These are phyloP conservation scores for Uncinocarpus reesii DNA, from an alignment of 2,329 filamentous ascomycete species.

Conservation along the genomic window DNA sequence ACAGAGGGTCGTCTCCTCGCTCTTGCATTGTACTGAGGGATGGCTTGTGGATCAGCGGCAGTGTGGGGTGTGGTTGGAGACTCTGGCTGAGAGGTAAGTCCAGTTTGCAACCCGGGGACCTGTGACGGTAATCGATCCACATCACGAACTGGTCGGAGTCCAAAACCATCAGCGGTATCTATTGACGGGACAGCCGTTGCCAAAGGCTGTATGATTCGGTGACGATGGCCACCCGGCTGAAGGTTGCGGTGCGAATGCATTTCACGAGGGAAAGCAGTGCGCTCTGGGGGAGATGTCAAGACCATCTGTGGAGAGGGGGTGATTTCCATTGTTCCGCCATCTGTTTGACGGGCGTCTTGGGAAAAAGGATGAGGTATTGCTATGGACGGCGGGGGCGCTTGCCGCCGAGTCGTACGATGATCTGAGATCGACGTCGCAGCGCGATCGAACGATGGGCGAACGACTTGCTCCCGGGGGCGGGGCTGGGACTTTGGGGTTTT, in stretches of 20 bases:
- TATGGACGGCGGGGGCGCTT: constrained; percentile 74
- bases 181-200: constrained; percentile 57
- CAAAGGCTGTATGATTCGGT: constrained; percentile 55
- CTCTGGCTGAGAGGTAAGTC: constrained; percentile 75
- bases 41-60: constrained; percentile 49
- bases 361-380: constrained; percentile 56
- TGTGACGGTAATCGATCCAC: constrained; percentile 75
- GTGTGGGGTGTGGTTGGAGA: constrained; percentile 78
- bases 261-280: constrained; percentile 52
- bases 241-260: constrained; percentile 41
- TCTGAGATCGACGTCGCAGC: constrained; percentile 47
- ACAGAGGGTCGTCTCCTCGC: constrained; percentile 68
- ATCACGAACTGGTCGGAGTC: constrained; percentile 66
- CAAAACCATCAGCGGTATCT: constrained; percentile 61
- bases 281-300: constrained; percentile 60
- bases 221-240: constrained; percentile 39
- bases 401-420: constrained; percentile 57
- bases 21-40: constrained; percentile 47
- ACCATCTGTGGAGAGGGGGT: constrained; percentile 55
- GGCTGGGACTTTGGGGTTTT: constrained; percentile 24
- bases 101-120: constrained; percentile 57
- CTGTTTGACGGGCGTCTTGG: constrained; percentile 39
- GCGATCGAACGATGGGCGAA: constrained; percentile 32
- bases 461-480: constrained; percentile 23
- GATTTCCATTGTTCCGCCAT: constrained; percentile 48